phyloP scores from a whole-genome alignment of 1,139 yeast genomes.

The Arxiozyma bovina region DNA sequence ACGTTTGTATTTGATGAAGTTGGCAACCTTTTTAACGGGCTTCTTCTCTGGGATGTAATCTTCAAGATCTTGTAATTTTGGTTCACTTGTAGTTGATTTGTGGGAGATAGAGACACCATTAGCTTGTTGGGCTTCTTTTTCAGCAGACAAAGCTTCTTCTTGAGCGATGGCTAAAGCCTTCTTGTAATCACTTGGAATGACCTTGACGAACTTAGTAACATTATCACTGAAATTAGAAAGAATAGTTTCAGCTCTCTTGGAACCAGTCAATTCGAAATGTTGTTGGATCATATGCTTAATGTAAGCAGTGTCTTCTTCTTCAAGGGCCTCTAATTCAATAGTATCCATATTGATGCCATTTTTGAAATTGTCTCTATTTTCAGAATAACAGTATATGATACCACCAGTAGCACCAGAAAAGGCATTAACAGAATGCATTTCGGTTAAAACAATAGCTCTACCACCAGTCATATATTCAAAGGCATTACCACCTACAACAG shows the following conservation, averaged over 20 bases:
- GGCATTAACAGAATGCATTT: constrained; percentile 91
- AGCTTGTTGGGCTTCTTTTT: background rate
- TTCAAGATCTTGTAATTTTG: constrained; percentile 81
- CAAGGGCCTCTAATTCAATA: constrained; percentile 67
- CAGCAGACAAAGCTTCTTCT: constrained; percentile 41
- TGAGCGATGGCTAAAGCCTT: constrained; percentile 66
- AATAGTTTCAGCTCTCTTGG: constrained; percentile 79
- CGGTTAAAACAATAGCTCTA: constrained; percentile 84
- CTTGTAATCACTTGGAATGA: constrained; percentile 86
- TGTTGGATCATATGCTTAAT: constrained; percentile 90
- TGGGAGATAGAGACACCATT: constrained; percentile 37
- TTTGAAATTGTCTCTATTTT: constrained; percentile 77
- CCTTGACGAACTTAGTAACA: constrained; percentile 86
- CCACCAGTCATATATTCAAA: constrained; percentile 99
- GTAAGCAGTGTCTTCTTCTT: constrained; percentile 87
- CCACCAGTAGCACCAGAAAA: constrained; percentile 99
- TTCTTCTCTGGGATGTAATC: constrained; percentile 70
- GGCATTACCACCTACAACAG: constrained; percentile 91
- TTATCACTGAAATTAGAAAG: constrained; percentile 81
- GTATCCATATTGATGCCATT: constrained; percentile 74
- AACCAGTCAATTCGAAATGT: constrained; percentile 88
- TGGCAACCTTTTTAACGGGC: constrained; percentile 85
- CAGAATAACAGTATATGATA: constrained; percentile 91
- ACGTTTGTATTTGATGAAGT: constrained; percentile 59
- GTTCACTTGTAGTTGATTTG: constrained; percentile 49